Base-by-base conservation (phyloP, 371 early-diverging fungal genomes). In the Umbelopsis sp. region DNA sequence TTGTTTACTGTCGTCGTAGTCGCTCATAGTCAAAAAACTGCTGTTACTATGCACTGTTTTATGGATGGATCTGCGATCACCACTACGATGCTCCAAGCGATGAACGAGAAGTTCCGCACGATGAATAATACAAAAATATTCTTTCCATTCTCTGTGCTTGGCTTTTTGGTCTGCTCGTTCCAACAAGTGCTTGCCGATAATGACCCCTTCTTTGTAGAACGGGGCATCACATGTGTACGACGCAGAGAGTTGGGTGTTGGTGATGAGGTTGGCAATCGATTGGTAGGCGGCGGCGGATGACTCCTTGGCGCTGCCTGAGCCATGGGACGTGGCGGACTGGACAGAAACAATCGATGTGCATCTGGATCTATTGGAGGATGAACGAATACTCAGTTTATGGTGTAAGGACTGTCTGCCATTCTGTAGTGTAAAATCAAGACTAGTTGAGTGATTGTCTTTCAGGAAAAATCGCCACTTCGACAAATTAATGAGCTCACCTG, bases 121-220 rank as follows among this genome's bases (percentile, higher is more conserved):
- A 46, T 89, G 91, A 1, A 91, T 82, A 3, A 93, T 86, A 20
- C 92, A 84, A 50, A 89, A 90, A 71, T 93, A 91, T 35, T 94
- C 87, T 72, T 90, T 92, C 97, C 97, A 97, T 44, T 87, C 86
- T 4, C 97, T 87, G 68, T 92, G 83, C 38, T 86, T 83, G 2
- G 97, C 94, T 76, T 92, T 92, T 64, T 88, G 87, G 50, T 87
- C 90, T 4, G 86, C 85, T 9, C 83, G 79, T 73, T 94, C 95
- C 51, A 89, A 79, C 57, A 94, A 72, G 74, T 95, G 94, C 75
- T 97, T 97, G 35, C 96, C 85, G 67, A 93, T 88, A 44, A 96
- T 84, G 10, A 92, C 77, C 14, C 96, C 93, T 71, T 92, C 92
- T 70, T 92, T 86, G 18, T 80, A 82, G 62, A 84, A 84, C 9